A percentile compares a stretch with the other conserved stretches of the same genome.
These are phyloP conservation scores for Exidia glandulosa DNA, from an alignment of 768 basidiomycete species.

Conservation along the genomic window DNA sequence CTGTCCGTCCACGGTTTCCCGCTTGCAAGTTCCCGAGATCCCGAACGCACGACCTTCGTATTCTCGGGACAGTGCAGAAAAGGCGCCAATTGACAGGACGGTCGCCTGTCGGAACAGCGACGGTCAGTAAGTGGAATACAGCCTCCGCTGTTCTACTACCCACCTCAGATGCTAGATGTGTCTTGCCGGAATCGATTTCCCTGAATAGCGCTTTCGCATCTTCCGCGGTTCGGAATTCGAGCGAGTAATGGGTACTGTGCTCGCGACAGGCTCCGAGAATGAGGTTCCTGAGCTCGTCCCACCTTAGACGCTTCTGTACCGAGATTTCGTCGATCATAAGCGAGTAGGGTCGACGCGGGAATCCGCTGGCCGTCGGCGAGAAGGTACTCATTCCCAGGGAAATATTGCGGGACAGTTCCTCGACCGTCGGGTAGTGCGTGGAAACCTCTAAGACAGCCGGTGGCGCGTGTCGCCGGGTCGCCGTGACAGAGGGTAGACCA, in stretches of 20 bases:
- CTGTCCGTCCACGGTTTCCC: slow-evolving; percentile 12
- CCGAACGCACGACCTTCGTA: slow-evolving; percentile 15
- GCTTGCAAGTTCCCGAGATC: slow-evolving; percentile 18
- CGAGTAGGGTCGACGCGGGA: too few relatives aligned
- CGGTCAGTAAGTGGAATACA: neutral
- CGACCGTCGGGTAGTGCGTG: too few relatives aligned
- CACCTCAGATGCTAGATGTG: slow-evolving; percentile 5
- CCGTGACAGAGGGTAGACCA: too few relatives aligned
- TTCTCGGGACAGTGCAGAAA: slow-evolving; percentile 9
- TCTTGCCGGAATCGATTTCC: slow-evolving; percentile 3
- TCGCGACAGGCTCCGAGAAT: slow-evolving; percentile 16
- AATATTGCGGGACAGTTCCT: too few relatives aligned
- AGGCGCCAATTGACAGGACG: slow-evolving; percentile 13
- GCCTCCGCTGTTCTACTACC: neutral
- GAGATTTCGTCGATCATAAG: slow-evolving; percentile 16
- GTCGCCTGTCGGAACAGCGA: slow-evolving; percentile 10
- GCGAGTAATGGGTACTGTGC: slow-evolving; percentile 4
- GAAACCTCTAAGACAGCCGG: too few relatives aligned
- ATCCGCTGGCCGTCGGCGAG: too few relatives aligned
- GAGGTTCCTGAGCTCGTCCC: slow-evolving; percentile 13
- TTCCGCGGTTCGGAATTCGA: slow-evolving; percentile 12
- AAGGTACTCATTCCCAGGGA: too few relatives aligned
- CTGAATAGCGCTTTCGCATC: neutral
- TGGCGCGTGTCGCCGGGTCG: too few relatives aligned
- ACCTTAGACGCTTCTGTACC: slow-evolving; percentile 10